A percentile compares a stretch with the other conserved stretches of the same genome.
Evolutionary conservation across 2,329 filamentous ascomycete genomes (phyloP).

Genomic region (Pseudocercospora ulei): DNA sequence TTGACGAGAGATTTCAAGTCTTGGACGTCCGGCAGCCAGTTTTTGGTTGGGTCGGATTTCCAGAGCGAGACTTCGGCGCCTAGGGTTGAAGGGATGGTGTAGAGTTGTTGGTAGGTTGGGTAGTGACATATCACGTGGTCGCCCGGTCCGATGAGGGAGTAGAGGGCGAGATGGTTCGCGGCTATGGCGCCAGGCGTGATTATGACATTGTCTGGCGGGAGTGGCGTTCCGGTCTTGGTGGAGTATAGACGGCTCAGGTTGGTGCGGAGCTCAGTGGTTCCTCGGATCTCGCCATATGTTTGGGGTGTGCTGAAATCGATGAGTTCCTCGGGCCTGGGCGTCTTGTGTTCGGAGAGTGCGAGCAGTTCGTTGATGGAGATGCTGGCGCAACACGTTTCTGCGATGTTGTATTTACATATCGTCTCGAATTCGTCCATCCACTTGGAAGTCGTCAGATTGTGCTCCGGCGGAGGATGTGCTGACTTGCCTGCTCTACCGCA

Average conservation of each 20-base stretch:
- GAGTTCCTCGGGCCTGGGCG: conserved; percentile 36
- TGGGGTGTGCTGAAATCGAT: conserved; percentile 50
- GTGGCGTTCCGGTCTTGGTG: conserved; percentile 41
- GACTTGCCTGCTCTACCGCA: conserved; percentile 58
- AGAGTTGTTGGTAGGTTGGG: conserved; percentile 79
- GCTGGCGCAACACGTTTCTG: conserved; percentile 68
- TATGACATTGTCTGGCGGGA: conserved; percentile 55
- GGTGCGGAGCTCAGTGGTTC: conserved; percentile 53
- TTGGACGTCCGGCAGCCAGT: conserved; percentile 57
- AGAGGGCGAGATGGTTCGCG: conserved; percentile 74
- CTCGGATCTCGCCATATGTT: conserved; percentile 64
- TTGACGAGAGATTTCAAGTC: conserved; percentile 57
- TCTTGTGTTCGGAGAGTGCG: conserved; percentile 49
- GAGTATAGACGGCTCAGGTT: conserved; percentile 59
- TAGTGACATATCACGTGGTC: conserved; percentile 83
- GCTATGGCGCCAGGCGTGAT: conserved; percentile 72
- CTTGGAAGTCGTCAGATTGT: conserved; percentile 31
- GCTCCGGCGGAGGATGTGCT: not conserved
- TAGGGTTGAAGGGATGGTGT: conserved; percentile 61
- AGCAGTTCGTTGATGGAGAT: conserved; percentile 61
- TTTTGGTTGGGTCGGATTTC: conserved; percentile 55
- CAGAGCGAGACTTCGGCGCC: conserved; percentile 71
- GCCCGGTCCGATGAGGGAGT: conserved; percentile 58
- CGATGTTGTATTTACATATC: conserved; percentile 55
- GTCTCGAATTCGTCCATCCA: conserved; percentile 51